Conservation (phyloP, 2,329 filamentous ascomycete species). For the Pleoardoris graminearum region DNA sequence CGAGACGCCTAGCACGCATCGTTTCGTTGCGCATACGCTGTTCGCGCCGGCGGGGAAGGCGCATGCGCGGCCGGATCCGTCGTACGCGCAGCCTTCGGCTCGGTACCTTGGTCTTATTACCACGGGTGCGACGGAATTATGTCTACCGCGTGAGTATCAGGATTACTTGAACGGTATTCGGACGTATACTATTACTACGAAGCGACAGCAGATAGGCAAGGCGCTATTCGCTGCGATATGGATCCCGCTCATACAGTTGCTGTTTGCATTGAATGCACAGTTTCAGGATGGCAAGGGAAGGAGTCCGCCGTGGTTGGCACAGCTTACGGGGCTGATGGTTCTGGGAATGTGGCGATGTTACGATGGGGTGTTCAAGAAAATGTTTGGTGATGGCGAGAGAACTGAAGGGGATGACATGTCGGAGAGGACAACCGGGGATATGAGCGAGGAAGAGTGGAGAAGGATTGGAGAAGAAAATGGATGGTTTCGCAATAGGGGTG, state of each 20-base stretch:
- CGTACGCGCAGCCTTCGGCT: conserved; percentile 79
- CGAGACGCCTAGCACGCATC: conserved; percentile 60
- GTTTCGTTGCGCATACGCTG: conserved; percentile 57
- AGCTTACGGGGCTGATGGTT: conserved; percentile 57
- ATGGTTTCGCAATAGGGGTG: neutral
- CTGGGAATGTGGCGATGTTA: conserved; percentile 66
- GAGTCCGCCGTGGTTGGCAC: conserved; percentile 68
- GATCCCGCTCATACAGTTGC: conserved; percentile 59
- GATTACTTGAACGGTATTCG: conserved; percentile 70
- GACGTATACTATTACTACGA: conserved; percentile 70
- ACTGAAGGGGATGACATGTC: conserved; percentile 45
- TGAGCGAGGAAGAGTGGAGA: neutral
- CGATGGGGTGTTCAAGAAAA: conserved; percentile 63
- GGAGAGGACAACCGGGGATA: neutral
- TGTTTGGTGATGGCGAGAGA: conserved; percentile 88
- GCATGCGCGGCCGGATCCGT: conserved; percentile 62
- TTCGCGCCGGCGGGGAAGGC: neutral
- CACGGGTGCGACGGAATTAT: conserved; percentile 77
- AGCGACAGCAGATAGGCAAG: conserved; percentile 67
- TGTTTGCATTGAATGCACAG: conserved; percentile 55
- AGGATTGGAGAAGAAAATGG: conserved; percentile 1
- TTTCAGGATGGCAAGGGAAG: conserved; percentile 68
- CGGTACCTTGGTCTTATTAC: conserved; percentile 82
- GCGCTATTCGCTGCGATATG: conserved; percentile 64
- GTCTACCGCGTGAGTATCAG: conserved; percentile 78